These are phyloP conservation scores for Hypholoma fasciculare DNA, from an alignment of 768 basidiomycete genomes.

Conservation along the genomic window DNA sequence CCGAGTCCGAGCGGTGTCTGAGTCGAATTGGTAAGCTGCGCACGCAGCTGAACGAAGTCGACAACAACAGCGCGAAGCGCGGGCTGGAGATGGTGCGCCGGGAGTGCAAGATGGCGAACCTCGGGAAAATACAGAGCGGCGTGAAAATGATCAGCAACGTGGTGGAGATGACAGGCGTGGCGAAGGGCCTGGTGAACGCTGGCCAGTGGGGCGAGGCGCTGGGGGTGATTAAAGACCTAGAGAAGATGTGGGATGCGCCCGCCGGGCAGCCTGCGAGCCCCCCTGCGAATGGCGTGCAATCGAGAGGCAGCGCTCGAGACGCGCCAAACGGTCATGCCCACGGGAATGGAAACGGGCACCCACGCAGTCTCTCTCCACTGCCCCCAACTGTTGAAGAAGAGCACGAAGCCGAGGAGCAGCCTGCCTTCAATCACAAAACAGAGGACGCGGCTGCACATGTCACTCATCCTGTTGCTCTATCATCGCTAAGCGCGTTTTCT, in stretches of 20 bases:
- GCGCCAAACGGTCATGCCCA: constrained; percentile 2
- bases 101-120: constrained; percentile 59
- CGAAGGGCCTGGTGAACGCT: constrained; percentile 70
- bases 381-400: constrained; percentile 40
- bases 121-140: constrained; percentile 61
- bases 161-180: constrained; percentile 75
- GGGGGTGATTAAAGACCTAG: constrained; percentile 67
- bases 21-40: constrained; percentile 74
- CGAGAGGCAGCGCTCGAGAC: background rate
- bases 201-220: constrained; percentile 91
- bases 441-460: constrained; percentile 19
- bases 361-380: constrained; percentile 25
- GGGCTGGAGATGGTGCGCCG: constrained; percentile 75
- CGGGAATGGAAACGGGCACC: constrained; percentile 20
- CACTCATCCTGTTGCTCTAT: constrained; percentile 52
- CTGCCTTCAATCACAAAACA: background rate
- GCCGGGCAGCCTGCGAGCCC: background rate
- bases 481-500: constrained; percentile 70
- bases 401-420: constrained; percentile 14
- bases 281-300: background rate
- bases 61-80: constrained; percentile 72
- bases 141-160: constrained; percentile 67
- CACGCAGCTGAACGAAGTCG: constrained; percentile 69
- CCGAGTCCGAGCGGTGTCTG: constrained; percentile 84
- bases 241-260: constrained; percentile 51